A percentile compares a stretch with the other conserved stretches of the same genome.
Evolutionary conservation across 306 rosid genomes (phyloP).

Genomic region (Sechiopsis laciniata): DNA sequence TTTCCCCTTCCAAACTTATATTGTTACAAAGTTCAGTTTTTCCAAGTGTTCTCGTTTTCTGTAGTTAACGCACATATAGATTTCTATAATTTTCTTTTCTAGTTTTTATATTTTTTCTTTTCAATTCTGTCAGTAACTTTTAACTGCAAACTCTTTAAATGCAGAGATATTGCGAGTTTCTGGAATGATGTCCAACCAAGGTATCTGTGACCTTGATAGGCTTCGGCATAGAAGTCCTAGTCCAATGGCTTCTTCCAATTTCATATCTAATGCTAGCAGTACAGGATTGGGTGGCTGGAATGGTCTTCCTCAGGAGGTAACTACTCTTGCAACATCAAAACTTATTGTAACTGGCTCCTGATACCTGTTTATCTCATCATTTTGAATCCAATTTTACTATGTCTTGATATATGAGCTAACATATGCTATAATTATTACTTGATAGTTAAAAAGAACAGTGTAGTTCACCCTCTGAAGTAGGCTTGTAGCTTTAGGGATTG

Average conservation of each 20-base stretch:
- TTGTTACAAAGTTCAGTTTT: neutral
- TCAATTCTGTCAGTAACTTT: neutral
- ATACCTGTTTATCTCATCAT: neutral
- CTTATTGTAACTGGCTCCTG: slow-evolving; percentile 15
- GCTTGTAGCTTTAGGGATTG: neutral
- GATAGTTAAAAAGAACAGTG: slow-evolving; percentile 1
- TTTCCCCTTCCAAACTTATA: slow-evolving; percentile 1
- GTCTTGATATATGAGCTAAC: slow-evolving; percentile 7
- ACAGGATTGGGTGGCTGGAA: slow-evolving; percentile 87
- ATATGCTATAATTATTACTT: neutral
- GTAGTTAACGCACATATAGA: neutral
- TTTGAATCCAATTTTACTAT: slow-evolving; percentile 11
- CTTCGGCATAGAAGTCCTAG: slow-evolving; percentile 97
- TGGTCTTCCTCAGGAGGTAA: slow-evolving; percentile 84
- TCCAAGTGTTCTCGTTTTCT: neutral
- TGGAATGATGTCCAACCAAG: slow-evolving; percentile 96
- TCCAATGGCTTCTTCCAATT: slow-evolving; percentile 94
- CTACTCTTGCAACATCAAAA: slow-evolving; percentile 11
- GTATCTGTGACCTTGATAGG: slow-evolving; percentile 92
- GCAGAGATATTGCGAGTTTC: slow-evolving; percentile 94
- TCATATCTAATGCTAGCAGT: slow-evolving; percentile 70
- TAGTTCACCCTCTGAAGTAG: neutral
- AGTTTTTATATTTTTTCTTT: neutral
- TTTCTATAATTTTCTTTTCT: neutral
- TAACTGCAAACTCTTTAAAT: slow-evolving; percentile 17